A percentile compares a stretch with the other conserved stretches of the same genome.
Conservation (phyloP, 441 rosid genomes). For the Pelargonium citronellum region DNA sequence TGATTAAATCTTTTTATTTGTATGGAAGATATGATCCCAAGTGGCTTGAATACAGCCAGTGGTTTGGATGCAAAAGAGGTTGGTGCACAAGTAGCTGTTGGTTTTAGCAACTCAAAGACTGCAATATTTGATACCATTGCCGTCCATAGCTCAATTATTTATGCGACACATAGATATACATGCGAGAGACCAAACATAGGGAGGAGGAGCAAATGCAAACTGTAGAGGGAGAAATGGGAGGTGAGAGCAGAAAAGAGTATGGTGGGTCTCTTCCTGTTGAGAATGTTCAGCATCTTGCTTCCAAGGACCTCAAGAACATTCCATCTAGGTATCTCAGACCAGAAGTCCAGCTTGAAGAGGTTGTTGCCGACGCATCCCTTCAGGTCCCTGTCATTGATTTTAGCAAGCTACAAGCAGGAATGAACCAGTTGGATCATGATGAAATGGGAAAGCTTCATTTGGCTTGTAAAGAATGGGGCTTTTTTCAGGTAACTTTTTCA, state of each 20-base stretch:
- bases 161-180: no score
- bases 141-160: no score
- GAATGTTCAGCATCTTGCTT: constrained; percentile 37
- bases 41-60: no score
- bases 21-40: no score
- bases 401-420: constrained; percentile 22
- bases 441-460: constrained; percentile 36
- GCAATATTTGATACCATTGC: no score
- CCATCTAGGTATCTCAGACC: constrained; percentile 33
- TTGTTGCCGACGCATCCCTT: constrained; percentile 23
- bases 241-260: background rate
- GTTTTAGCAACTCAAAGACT: no score
- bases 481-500: constrained; percentile 39
- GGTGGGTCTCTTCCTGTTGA: constrained; percentile 33
- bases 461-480: constrained; percentile 51
- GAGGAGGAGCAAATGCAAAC: background rate
- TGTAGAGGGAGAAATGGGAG: constrained; percentile 16
- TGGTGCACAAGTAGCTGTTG: no score
- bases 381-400: constrained; percentile 37
- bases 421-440: background rate
- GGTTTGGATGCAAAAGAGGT: no score
- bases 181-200: no score
- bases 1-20: no score
- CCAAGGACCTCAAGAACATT: constrained; percentile 23
- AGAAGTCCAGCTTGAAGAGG: constrained; percentile 21